phyloP scores from a whole-genome alignment of 352 stramenopile genomes.

The Thalassiosira gravida region DNA sequence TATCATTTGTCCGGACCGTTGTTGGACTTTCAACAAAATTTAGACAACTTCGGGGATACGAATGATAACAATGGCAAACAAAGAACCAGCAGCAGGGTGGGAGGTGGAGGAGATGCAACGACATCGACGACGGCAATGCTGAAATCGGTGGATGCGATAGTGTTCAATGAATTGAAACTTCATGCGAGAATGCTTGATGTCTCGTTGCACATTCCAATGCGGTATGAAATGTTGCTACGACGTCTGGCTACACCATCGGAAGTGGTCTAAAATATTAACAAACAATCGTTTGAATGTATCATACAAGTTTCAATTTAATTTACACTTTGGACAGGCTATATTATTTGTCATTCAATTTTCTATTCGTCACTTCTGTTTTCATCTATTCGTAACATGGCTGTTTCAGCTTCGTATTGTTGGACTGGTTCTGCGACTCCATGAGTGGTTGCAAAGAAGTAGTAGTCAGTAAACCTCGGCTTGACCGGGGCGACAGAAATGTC shows the following conservation, averaged over 20 bases:
- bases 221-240: constrained; percentile 61
- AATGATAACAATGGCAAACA: no score
- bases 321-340: not conserved
- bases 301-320: not conserved
- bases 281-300: no score
- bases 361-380: constrained; percentile 7
- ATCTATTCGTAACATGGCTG: constrained; percentile 1
- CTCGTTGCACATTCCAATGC: constrained; percentile 59
- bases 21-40: constrained; percentile 35
- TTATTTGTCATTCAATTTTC: not conserved
- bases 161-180: constrained; percentile 63
- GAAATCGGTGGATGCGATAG: constrained; percentile 28
- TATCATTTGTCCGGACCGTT: constrained; percentile 50
- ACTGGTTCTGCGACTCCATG: not conserved
- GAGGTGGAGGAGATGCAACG: constrained; percentile 6
- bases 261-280: no score
- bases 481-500: constrained; percentile 26
- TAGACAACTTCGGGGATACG: no score
- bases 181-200: constrained; percentile 77
- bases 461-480: constrained; percentile 56
- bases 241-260: constrained; percentile 21
- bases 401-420: constrained; percentile 2
- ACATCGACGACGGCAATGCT: no score
- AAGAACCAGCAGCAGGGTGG: no score
- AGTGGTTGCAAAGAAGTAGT: constrained; percentile 51